Evolutionary conservation across 768 basidiomycete species (phyloP), one percentile per base, ranked within the genome.

Genomic region (Tubosaeta sp.): DNA sequence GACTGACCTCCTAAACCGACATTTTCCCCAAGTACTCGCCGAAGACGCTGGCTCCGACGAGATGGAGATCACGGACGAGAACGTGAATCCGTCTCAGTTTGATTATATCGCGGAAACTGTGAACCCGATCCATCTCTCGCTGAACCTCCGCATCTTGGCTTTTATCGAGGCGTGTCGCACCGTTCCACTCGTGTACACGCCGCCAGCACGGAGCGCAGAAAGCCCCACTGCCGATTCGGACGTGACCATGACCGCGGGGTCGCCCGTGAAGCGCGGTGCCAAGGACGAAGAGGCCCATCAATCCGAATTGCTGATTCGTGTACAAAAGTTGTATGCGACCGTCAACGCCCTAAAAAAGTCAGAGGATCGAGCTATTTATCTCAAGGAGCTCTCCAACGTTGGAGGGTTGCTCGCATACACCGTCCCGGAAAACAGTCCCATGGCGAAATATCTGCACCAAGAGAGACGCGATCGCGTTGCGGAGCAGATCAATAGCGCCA

Each of bases 161-260:
- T 97, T 96, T 71, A 84, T 90, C 61, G 94, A 97, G 68, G 79
- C 84, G 19, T 83, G 90, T 56, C 82, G 92, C 25, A 86, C 87
- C 3, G 65, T 79, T 12, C 87, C 89, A 4, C 74, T 90, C 16
- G 69, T 70, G 3, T 78, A 77, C 59, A 66, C 32, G 56, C 70
- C 22, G 52, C 63, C 34, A 10, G 51, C 13, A 45, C 54, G 36
- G 36, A 56, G 16, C 48, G 46, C 52, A n/a, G 45, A 46, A 41
- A 48, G 30, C 24, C 51, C 42, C 14, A 27, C 40, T n/a, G 43
- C 32, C 42, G 56, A 50, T 44, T 38, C 41, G 27, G 55, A 60
- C 30, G 46, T 44, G 46, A 16, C 38, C 10, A 55, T 58, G 51
- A 32, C 40, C 1, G 13, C 24, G 43, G 31, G 54, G 0, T 27